These are phyloP conservation scores for Peronospora destructor DNA, from an alignment of 352 stramenopile genomes.

Conservation along the genomic window DNA sequence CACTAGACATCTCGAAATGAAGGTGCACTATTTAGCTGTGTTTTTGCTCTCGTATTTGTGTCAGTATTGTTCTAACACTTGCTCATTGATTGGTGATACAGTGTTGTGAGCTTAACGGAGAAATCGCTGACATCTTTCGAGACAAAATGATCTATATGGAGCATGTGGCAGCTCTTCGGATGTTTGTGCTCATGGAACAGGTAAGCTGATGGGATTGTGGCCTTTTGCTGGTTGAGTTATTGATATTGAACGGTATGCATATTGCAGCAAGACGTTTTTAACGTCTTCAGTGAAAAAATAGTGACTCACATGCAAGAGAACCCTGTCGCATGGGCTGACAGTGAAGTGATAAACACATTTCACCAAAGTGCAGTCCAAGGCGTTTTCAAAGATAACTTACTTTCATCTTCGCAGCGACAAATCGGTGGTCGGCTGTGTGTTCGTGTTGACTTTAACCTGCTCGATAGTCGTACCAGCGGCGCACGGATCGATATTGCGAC, in stretches of 20 bases:
- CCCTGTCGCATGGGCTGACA: conserved; percentile 49
- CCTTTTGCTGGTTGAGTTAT: conserved; percentile 1
- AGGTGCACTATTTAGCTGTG: conserved; percentile 9
- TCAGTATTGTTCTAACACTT: neutral
- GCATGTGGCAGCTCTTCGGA: conserved; percentile 43
- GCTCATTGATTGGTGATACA: conserved; percentile 12
- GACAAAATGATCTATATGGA: conserved; percentile 43
- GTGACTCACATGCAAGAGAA: conserved; percentile 49
- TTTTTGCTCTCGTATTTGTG: neutral
- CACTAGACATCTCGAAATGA: conserved; percentile 27
- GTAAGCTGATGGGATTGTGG: conserved; percentile 16
- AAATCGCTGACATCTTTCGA: conserved; percentile 48
- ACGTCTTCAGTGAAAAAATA: conserved; percentile 36
- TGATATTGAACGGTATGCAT: conserved; percentile 1
- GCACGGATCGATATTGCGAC: conserved; percentile 48
- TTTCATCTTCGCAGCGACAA: conserved; percentile 32
- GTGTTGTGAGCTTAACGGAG: conserved; percentile 42
- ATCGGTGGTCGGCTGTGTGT: conserved; percentile 43
- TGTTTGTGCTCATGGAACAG: conserved; percentile 73
- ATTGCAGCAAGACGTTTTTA: conserved; percentile 64
- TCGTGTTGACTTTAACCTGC: conserved; percentile 40
- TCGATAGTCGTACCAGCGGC: conserved; percentile 30
- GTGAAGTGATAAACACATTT: conserved; percentile 45
- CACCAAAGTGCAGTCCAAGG: conserved; percentile 49
- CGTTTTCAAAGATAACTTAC: conserved; percentile 37